Percentiles rank a stretch among this genome's conserved stretches.
phyloP scores from a whole-genome alignment of 768 basidiomycete species.

The Lactifluus piperatus region DNA sequence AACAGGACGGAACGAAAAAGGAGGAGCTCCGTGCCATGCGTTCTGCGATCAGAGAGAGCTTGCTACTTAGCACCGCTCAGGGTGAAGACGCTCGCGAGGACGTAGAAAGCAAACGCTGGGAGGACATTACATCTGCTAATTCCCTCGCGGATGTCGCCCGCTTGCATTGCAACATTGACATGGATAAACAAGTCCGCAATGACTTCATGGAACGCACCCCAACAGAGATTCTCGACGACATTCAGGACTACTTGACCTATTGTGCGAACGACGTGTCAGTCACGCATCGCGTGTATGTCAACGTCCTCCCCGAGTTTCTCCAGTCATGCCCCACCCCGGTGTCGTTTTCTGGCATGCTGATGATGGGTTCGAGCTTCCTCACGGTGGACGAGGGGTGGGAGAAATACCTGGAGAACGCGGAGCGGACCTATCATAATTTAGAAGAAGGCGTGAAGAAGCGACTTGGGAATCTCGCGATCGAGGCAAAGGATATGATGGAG shows the following conservation, averaged over 20 bases:
- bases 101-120: constrained; percentile 63
- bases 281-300: constrained; percentile 73
- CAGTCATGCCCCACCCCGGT: constrained; percentile 84
- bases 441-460: constrained; percentile 51
- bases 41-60: constrained; percentile 33
- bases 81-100: constrained; percentile 37
- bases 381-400: constrained; percentile 91
- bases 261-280: constrained; percentile 79
- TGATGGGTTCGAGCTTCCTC: constrained; percentile 88
- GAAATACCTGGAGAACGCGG: constrained; percentile 68
- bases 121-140: constrained; percentile 86
- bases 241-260: constrained; percentile 73
- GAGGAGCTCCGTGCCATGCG: constrained; percentile 34
- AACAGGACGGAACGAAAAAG: constrained; percentile 32
- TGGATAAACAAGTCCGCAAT: constrained; percentile 71
- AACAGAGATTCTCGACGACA: constrained; percentile 51
- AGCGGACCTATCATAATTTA: constrained; percentile 62
- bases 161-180: constrained; percentile 72
- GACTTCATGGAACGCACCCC: constrained; percentile 67
- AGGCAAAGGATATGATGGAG: constrained; percentile 42
- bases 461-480: constrained; percentile 60
- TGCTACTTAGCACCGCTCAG: constrained; percentile 28
- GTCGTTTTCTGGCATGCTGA: constrained; percentile 81
- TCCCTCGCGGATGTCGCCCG: constrained; percentile 88
- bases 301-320: constrained; percentile 76